phyloP scores from a whole-genome alignment of 495 filamentous ascomycete genomes.

The Penicillium cinerascens region DNA sequence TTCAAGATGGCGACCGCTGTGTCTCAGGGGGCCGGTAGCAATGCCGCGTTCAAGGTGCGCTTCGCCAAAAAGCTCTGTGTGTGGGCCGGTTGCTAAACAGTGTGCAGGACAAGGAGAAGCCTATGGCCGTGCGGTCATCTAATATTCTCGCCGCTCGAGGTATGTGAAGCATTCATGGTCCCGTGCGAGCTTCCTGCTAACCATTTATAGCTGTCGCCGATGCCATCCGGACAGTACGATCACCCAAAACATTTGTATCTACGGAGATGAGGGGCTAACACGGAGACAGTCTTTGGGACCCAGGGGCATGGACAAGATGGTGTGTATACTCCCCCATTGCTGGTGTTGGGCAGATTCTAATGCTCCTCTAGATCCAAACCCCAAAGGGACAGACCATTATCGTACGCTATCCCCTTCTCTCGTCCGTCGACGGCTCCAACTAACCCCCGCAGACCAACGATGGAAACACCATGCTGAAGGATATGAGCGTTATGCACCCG shows the following conservation, averaged over 20 bases:
- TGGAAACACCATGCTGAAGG: conserved; percentile 96
- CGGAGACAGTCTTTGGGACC: conserved; percentile 61
- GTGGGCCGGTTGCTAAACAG: conserved; percentile 46
- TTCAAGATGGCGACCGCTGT: conserved; percentile 65
- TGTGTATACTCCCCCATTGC: conserved; percentile 20
- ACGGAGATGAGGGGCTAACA: conserved; percentile 45
- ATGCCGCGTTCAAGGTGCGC: conserved; percentile 77
- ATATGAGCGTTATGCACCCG: conserved; percentile 98
- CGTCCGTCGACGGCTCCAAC: conserved; percentile 16
- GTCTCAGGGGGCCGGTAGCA: conserved; percentile 52
- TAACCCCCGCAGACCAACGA: conserved; percentile 73
- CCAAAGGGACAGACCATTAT: conserved; percentile 96
- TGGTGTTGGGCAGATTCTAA: conserved; percentile 19
- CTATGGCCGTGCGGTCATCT: conserved; percentile 85
- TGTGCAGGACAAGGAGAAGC: conserved; percentile 94
- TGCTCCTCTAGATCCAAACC: conserved; percentile 66
- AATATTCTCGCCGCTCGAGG: conserved; percentile 97
- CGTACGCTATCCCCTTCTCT: conserved; percentile 34
- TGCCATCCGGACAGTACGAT: conserved; percentile 80
- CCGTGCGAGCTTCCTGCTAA: conserved; percentile 9
- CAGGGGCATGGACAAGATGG: conserved; percentile 96
- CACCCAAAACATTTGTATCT: conserved; percentile 8
- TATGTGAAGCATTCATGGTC: conserved; percentile 35
- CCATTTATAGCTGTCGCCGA: conserved; percentile 77
- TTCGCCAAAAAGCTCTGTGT: conserved; percentile 24